Conservation (phyloP, 1,284 basidiomycete genomes). For the Wolfiporia cocos region DNA sequence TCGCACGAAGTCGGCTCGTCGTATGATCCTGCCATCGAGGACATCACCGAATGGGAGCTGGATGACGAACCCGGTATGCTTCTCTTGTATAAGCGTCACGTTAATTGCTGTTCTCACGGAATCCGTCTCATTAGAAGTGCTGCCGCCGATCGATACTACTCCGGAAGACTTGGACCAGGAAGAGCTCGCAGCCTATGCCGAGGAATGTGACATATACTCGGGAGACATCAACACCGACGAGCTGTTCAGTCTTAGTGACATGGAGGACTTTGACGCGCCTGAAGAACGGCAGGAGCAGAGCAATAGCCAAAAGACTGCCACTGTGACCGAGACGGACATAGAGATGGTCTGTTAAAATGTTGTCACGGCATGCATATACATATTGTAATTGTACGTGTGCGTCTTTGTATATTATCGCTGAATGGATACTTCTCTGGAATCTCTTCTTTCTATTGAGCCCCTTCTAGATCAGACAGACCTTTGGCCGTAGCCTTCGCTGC, state of each 20-base stretch:
- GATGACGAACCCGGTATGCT: conserved; percentile 28
- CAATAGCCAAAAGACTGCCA: too few relatives aligned
- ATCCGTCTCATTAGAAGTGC: conserved; percentile 6
- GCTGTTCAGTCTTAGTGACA: conserved; percentile 25
- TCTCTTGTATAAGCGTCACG: neutral
- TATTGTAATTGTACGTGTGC: too few relatives aligned
- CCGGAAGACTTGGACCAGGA: conserved; percentile 47
- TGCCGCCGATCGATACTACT: conserved; percentile 14
- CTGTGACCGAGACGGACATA: too few relatives aligned
- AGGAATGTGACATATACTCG: conserved; percentile 49
- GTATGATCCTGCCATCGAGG: conserved; percentile 64
- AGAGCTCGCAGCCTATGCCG: conserved; percentile 54
- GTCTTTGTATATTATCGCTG: too few relatives aligned
- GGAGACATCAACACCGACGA: conserved; percentile 34
- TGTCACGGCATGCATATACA: too few relatives aligned
- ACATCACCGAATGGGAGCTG: conserved; percentile 50
- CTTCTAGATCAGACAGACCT: too few relatives aligned
- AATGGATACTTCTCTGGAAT: too few relatives aligned
- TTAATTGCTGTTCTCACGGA: neutral
- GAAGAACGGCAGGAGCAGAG: conserved; percentile 1
- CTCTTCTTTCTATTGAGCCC: too few relatives aligned
- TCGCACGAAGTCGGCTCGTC: conserved; percentile 67
- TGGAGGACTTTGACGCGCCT: conserved; percentile 13
- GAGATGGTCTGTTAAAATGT: too few relatives aligned
- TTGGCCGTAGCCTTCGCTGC: too few relatives aligned